phyloP scores from a whole-genome alignment of 2,329 filamentous ascomycete genomes.

The Sporothrix pseudoabietina region DNA sequence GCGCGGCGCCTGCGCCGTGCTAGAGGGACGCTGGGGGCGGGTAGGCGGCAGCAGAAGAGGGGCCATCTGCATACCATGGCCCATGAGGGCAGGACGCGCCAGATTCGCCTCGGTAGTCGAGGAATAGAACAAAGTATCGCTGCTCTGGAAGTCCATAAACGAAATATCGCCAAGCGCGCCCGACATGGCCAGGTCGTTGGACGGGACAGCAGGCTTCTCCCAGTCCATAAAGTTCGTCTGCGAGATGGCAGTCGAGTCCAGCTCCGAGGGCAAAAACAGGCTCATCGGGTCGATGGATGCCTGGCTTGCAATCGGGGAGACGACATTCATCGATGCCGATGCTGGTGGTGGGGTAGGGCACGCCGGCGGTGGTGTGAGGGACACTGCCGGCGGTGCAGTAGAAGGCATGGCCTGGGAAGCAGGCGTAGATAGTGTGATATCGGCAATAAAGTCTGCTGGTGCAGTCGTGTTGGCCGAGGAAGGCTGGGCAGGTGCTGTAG shows the following conservation, averaged over 20 bases:
- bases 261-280: constrained; percentile 39
- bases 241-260: constrained; percentile 39
- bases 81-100: constrained; percentile 44
- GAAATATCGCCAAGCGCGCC: background rate
- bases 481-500: background rate
- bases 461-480: background rate
- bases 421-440: constrained; percentile 17
- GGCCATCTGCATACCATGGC: constrained; percentile 29
- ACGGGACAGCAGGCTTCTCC: constrained; percentile 34
- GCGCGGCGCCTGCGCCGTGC: constrained; percentile 36
- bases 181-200: constrained; percentile 17
- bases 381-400: constrained; percentile 16
- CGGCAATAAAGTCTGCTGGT: constrained; percentile 8
- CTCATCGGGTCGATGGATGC: constrained; percentile 41
- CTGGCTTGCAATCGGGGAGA: constrained; percentile 13
- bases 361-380: constrained; percentile 12
- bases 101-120: background rate
- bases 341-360: background rate
- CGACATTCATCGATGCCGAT: background rate
- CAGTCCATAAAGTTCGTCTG: constrained; percentile 37
- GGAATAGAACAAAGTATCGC: constrained; percentile 8
- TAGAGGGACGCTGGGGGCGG: constrained; percentile 36
- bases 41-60: constrained; percentile 10
- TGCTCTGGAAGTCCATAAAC: constrained; percentile 20
- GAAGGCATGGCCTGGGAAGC: background rate